These are phyloP conservation scores for Trichoderma pleuroti DNA, from an alignment of 2,329 filamentous ascomycete genomes.

Conservation along the genomic window DNA sequence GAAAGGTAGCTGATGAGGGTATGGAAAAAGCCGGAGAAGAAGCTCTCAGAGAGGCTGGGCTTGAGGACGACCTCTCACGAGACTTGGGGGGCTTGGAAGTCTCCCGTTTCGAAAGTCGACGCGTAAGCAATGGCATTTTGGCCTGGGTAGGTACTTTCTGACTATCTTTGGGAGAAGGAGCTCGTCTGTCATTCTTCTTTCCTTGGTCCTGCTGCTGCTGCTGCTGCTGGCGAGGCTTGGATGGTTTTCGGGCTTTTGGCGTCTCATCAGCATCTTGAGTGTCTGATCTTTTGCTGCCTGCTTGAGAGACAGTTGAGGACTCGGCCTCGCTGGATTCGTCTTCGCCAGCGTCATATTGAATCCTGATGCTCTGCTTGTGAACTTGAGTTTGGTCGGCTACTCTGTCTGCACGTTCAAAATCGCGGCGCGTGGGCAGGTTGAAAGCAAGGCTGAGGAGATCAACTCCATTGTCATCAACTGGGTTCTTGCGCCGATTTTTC, in stretches of 20 bases:
- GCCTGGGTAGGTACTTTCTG: background rate
- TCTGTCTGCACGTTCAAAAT: conserved; percentile 17
- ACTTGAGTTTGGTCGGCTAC: background rate
- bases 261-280: background rate
- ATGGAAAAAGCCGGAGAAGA: conserved; percentile 3
- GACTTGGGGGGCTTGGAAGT: background rate
- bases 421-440: conserved; percentile 23
- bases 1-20: conserved; percentile 18
- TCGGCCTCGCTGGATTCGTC: conserved; percentile 7
- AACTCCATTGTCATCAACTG: conserved; percentile 16
- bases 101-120: background rate
- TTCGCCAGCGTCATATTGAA: conserved; percentile 18
- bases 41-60: background rate
- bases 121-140: background rate
- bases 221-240: background rate
- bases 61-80: conserved; percentile 7
- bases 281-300: background rate
- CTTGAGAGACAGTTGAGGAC: background rate
- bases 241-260: background rate
- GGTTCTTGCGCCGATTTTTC: conserved; percentile 11
- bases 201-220: background rate
- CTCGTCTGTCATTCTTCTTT: background rate
- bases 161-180: background rate
- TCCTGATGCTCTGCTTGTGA: background rate
- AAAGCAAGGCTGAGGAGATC: conserved; percentile 23